Conservation (phyloP, 208 protist genomes). For the Wallacemonas sp. region DNA sequence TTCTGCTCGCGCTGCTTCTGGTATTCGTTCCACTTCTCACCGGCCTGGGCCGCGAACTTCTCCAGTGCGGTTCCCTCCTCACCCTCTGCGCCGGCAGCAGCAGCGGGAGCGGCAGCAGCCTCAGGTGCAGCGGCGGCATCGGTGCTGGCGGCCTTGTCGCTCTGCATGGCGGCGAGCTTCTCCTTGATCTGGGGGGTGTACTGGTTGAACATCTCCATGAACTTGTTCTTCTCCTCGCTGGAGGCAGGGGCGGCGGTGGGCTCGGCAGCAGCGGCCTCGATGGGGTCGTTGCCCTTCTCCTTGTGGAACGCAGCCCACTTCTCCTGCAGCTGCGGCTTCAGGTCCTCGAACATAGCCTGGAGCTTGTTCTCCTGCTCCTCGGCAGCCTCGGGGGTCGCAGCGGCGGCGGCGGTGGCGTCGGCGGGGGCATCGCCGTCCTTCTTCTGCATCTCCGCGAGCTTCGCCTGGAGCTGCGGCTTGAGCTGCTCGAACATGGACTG, state of each 20-base stretch:
- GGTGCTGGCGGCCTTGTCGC: neutral
- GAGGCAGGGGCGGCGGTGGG: conserved; percentile 3
- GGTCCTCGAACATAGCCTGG: conserved; percentile 9
- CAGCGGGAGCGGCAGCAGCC: neutral
- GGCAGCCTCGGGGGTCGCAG: neutral
- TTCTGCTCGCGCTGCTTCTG: conserved; percentile 6
- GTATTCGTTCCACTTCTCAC: neutral
- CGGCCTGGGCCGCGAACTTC: neutral
- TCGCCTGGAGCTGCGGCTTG: conserved; percentile 4
- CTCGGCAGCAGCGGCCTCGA: conserved; percentile 8
- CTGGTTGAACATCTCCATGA: conserved; percentile 14
- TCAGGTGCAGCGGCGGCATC: neutral
- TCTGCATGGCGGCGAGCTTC: conserved; percentile 10
- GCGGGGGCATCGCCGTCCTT: neutral
- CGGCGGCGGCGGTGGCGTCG: neutral
- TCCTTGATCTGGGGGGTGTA: conserved; percentile 1
- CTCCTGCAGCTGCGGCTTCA: conserved; percentile 12
- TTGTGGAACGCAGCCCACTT: conserved; percentile 14
- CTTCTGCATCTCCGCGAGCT: conserved; percentile 1
- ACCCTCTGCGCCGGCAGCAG: neutral
- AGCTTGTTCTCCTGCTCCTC: conserved; percentile 7
- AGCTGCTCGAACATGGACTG: conserved; percentile 13
- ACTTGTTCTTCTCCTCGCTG: conserved; percentile 16
- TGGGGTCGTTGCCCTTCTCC: conserved; percentile 15
- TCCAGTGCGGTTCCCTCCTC: neutral